Evolutionary conservation across 2,329 filamentous ascomycete genomes (phyloP), one percentile per base, ranked within the genome.

Genomic region (Fonsecaea nubica): DNA sequence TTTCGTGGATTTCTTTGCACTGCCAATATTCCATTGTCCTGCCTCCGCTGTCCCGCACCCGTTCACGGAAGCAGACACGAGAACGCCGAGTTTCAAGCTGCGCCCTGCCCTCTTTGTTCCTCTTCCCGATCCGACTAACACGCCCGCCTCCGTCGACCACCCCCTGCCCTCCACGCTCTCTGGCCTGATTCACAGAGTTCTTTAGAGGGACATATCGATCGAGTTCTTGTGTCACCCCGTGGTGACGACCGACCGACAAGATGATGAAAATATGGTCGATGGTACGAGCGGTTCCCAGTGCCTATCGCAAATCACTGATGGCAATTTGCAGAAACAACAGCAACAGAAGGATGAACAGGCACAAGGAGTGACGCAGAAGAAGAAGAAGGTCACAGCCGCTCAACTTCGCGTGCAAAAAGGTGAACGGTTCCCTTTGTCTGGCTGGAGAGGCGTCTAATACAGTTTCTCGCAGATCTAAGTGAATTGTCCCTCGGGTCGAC

Each of bases 251-350:
- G 25, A 66, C 69, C 71, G 75, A 72, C 82, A 93, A 84, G 77
- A 98, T 98, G 95, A 86, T 97, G 85, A 98, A 98, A 84, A 97
- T 98, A 85, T 98, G 94, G 95, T 96, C 93, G 75, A 97, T 98
- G 94, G 93, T 96, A 84, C 59, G 85, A 53, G 48, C 45, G 33
- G 45, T 30, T 38, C 73, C 63, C 25, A 36, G 45, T 33, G 6
- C 48, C 30, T 54, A 33, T 61, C 12, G 62, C 30, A 6, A 6
- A n/a, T 5, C 10, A 36, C 59, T 65, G 52, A 67, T 50, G 32
- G 15, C 7, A 30, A 32, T 25, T 3, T 59, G 68, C 61, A 79
- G 76, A 77, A 81, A 75, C 80, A 96, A 90, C 93, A 96, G 84
- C 95, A 97, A 82, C 92, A 97, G 85, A 92, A 97, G 85, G 92